Evolutionary conservation across 352 stramenopile genomes (phyloP), one percentile per base, ranked within the genome.

Genomic region (Globisporangium acanthophoron): DNA sequence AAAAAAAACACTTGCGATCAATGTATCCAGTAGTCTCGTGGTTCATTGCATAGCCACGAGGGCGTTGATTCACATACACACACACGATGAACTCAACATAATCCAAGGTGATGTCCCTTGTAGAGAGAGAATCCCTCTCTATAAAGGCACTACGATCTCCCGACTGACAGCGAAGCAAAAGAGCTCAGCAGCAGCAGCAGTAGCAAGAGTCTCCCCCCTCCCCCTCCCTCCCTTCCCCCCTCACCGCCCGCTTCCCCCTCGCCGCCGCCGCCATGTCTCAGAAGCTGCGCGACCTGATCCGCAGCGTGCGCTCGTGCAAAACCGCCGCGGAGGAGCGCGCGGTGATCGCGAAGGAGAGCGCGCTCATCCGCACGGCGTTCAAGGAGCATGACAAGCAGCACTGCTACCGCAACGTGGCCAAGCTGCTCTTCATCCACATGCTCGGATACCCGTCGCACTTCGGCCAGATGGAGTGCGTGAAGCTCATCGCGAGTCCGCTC

Each of bases 401-500:
- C 80, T 92, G 95, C 52, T 96, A 99, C 74, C 92, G 97, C 46
- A 99, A 99, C 73, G 97, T 99, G 47, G 96, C 97, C 47, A 99
- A 99, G 71, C 78, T 99, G 58, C 80, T 99, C 4, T 99, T 99
- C 73, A 99, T 99, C 77, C 97, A 99, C 84, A 99, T 99, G 97
- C 80, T 99, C 24, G 97, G 97, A n/a, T 99, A 99, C 73, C 96
- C 97, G 52, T 99, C 94, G 54, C 97, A 99, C 75, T 99, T 99
- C 77, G 98, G 97, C 37, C 97, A 99, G 74, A 98, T 99, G 82
- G 97, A 99, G 79, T 99, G 97, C 73, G 90, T 99, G 60, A 99
- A 99, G 80, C 84, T 99, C 39, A 99, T 99, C 64, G 97, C 98
- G 13, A 98, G 92, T 46, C 96, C 94, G 31, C 93, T 98, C 70